A percentile compares a stretch with the other conserved stretches of the same genome.
Evolutionary conservation across 106 monocot species (phyloP).

Genomic region (Gastrodia elata): DNA sequence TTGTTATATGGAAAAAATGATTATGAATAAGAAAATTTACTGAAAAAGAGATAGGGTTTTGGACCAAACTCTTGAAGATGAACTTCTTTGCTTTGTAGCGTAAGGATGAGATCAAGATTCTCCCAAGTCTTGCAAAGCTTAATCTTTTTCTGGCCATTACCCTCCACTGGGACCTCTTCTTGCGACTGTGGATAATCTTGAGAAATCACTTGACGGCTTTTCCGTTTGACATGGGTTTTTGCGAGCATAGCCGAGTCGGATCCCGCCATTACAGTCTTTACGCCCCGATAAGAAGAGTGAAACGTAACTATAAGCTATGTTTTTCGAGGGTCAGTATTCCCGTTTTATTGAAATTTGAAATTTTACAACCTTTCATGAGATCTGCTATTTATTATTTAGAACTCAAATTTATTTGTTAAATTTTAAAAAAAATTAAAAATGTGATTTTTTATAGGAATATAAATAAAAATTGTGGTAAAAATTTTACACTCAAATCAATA

Average conservation of each 20-base stretch:
- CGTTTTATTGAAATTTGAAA: too few species aligned
- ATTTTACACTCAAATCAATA: too few species aligned
- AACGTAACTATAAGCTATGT: not conserved
- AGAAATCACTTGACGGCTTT: not conserved
- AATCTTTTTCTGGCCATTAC: conserved; percentile 15
- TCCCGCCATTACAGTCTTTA: conserved; percentile 9
- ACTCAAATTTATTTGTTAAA: too few species aligned
- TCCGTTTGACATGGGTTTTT: conserved; percentile 10
- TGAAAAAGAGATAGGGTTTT: not conserved
- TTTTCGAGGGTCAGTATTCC: too few species aligned
- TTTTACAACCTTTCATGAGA: too few species aligned
- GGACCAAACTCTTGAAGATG: conserved; percentile 32
- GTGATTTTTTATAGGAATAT: too few species aligned
- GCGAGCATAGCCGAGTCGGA: not conserved
- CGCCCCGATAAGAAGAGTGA: not conserved
- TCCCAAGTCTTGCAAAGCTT: conserved; percentile 28
- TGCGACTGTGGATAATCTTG: not conserved
- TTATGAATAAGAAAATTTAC: not conserved
- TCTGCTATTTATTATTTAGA: too few species aligned
- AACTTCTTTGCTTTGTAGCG: conserved; percentile 51
- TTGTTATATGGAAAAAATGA: not conserved
- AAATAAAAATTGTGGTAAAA: too few species aligned
- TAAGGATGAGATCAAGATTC: conserved; percentile 63
- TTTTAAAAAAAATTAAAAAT: too few species aligned
- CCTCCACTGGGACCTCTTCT: conserved; percentile 9